A percentile compares a stretch with the other conserved stretches of the same genome.
Conservation (phyloP, 495 filamentous ascomycete genomes). For the Articulospora tetracladia region DNA sequence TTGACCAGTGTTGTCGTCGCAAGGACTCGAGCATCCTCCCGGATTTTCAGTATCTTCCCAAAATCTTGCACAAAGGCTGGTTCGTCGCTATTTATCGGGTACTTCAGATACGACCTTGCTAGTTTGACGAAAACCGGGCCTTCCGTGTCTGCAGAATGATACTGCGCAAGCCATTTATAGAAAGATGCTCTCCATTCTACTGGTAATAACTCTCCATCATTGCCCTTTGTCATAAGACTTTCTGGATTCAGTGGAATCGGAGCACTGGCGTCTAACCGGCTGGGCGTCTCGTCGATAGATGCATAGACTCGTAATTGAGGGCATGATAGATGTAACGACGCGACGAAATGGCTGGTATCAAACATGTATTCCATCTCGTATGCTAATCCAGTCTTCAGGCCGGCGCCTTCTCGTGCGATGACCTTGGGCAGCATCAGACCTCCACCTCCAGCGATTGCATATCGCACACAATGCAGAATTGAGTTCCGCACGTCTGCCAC, state of each 20-base stretch:
- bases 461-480: slow-evolving; percentile 24
- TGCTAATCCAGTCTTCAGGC: neutral
- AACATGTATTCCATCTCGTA: slow-evolving; percentile 17
- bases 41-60: slow-evolving; percentile 16
- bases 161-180: slow-evolving; percentile 15
- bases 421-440: slow-evolving; percentile 16
- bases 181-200: slow-evolving; percentile 11
- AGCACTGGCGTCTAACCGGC: neutral
- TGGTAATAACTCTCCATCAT: neutral
- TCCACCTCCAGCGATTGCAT: slow-evolving; percentile 24
- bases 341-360: slow-evolving; percentile 16
- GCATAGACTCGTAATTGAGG: slow-evolving; percentile 5
- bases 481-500: slow-evolving; percentile 19
- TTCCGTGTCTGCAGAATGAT: neutral
- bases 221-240: slow-evolving; percentile 2
- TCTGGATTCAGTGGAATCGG: neutral
- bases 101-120: slow-evolving; percentile 8
- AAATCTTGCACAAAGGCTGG: slow-evolving; percentile 10
- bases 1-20: slow-evolving; percentile 11
- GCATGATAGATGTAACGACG: slow-evolving; percentile 13
- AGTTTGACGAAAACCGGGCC: slow-evolving; percentile 11
- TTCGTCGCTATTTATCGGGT: slow-evolving; percentile 13
- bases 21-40: slow-evolving; percentile 9
- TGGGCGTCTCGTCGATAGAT: neutral
- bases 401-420: neutral